Evolutionary conservation across 2,329 filamentous ascomycete genomes (phyloP).

Genomic region (Fusarium torreyae): DNA sequence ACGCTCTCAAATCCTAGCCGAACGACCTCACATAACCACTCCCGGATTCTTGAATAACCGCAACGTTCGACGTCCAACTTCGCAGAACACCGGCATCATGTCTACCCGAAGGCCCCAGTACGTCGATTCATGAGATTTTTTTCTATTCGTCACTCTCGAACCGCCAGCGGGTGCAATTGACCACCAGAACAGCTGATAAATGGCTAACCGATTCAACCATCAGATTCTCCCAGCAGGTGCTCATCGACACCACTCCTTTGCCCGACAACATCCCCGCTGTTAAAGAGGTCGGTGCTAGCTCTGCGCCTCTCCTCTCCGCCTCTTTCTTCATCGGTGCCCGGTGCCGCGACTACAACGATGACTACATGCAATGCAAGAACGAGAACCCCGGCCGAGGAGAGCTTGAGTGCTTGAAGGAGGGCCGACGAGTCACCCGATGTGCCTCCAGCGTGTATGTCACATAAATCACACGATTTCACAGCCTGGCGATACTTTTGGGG

Average conservation of each 20-base stretch:
- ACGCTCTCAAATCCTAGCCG: slow-evolving; percentile 55
- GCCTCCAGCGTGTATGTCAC: slow-evolving; percentile 90
- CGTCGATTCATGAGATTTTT: slow-evolving; percentile 41
- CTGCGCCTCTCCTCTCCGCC: slow-evolving; percentile 91
- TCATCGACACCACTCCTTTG: slow-evolving; percentile 96
- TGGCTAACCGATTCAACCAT: slow-evolving; percentile 52
- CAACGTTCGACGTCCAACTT: slow-evolving; percentile 50
- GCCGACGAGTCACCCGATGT: slow-evolving; percentile 95
- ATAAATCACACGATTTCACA: neutral
- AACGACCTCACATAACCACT: slow-evolving; percentile 49
- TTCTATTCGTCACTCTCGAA: neutral
- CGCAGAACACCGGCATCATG: slow-evolving; percentile 56
- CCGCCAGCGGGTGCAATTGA: slow-evolving; percentile 44
- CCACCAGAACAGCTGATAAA: slow-evolving; percentile 29
- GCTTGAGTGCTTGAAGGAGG: slow-evolving; percentile 95
- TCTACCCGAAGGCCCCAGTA: slow-evolving; percentile 61
- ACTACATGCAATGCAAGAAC: slow-evolving; percentile 99
- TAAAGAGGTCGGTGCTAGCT: slow-evolving; percentile 92
- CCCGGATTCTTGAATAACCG: slow-evolving; percentile 50
- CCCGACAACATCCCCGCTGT: slow-evolving; percentile 93
- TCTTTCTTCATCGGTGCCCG: slow-evolving; percentile 97
- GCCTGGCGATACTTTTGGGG: neutral
- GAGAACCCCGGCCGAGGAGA: slow-evolving; percentile 93
- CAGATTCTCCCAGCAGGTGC: slow-evolving; percentile 94
- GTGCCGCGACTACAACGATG: slow-evolving; percentile 96